Evolutionary conservation across 306 rosid species (phyloP).

Genomic region (Pueraria montana): DNA sequence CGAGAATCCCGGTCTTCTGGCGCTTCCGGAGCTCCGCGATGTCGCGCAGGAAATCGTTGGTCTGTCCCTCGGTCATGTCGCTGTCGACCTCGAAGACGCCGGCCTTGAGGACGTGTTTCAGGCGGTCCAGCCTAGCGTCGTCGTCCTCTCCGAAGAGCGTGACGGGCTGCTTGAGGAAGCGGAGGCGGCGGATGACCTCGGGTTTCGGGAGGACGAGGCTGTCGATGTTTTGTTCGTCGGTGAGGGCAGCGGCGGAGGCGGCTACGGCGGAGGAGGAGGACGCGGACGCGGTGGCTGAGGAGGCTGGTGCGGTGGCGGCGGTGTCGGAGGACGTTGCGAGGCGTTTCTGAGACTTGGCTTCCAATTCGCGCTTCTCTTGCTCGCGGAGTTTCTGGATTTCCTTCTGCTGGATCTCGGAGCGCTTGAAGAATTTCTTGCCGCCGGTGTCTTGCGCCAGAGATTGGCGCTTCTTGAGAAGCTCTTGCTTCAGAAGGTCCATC

Average conservation of each 20-base stretch:
- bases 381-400: slow-evolving; percentile 90
- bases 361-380: slow-evolving; percentile 89
- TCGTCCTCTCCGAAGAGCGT: slow-evolving; percentile 97
- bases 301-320: slow-evolving; percentile 45
- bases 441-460: slow-evolving; percentile 77
- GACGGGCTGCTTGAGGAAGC: slow-evolving; percentile 89
- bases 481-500: slow-evolving; percentile 92
- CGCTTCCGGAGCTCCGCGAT: slow-evolving; percentile 95
- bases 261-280: slow-evolving; percentile 41
- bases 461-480: slow-evolving; percentile 85
- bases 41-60: slow-evolving; percentile 92
- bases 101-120: slow-evolving; percentile 84
- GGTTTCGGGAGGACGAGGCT: slow-evolving; percentile 82
- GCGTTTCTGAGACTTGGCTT: slow-evolving; percentile 78
- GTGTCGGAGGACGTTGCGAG: slow-evolving; percentile 55
- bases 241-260: slow-evolving; percentile 62
- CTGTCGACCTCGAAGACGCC: slow-evolving; percentile 93
- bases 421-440: slow-evolving; percentile 87
- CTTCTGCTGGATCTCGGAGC: slow-evolving; percentile 91
- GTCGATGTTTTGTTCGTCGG: slow-evolving; percentile 83
- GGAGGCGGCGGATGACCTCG: slow-evolving; percentile 93
- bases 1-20: slow-evolving; percentile 88
- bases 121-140: slow-evolving; percentile 81
- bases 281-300: slow-evolving; percentile 49
- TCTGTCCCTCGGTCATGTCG: slow-evolving; percentile 98